Conservation (phyloP, 2,329 filamentous ascomycete species). For the Colletotrichum ledebouriae region DNA sequence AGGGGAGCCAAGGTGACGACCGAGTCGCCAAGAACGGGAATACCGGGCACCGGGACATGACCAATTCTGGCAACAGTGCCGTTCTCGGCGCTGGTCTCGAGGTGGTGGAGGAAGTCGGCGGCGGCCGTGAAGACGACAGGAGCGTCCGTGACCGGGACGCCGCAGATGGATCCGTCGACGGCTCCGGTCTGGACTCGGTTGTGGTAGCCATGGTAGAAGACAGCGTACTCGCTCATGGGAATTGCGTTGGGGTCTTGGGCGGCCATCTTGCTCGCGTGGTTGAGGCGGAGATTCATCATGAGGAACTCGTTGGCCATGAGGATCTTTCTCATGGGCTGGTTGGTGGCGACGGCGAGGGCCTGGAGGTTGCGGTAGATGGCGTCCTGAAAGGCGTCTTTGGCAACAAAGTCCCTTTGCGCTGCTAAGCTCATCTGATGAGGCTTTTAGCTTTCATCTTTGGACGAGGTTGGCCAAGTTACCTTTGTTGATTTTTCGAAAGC, state of each 20-base stretch:
- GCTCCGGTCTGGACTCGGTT: background rate
- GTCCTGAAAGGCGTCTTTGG: too few relatives aligned
- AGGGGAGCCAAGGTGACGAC: too few relatives aligned
- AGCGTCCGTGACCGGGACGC: background rate
- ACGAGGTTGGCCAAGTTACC: too few relatives aligned
- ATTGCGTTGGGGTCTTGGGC: background rate
- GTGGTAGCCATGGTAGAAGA: conserved; percentile 5
- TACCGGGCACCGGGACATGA: too few relatives aligned
- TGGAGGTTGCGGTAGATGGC: too few relatives aligned
- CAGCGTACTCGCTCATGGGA: conserved; percentile 3
- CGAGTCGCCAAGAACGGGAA: too few relatives aligned
- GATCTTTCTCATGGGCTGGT: background rate
- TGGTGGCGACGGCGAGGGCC: too few relatives aligned
- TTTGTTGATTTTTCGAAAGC: too few relatives aligned
- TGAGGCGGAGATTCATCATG: background rate
- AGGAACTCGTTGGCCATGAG: background rate
- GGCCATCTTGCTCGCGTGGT: background rate
- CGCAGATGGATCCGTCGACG: background rate
- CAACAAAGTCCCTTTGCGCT: too few relatives aligned
- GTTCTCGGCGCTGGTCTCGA: background rate
- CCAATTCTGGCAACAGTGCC: background rate
- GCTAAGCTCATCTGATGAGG: too few relatives aligned
- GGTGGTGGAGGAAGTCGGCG: background rate
- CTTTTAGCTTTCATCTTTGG: too few relatives aligned
- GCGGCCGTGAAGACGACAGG: background rate